A percentile compares a stretch with the other conserved stretches of the same genome.
Conservation (phyloP, 2,329 filamentous ascomycete genomes). For the Fonsecaea erecta region DNA sequence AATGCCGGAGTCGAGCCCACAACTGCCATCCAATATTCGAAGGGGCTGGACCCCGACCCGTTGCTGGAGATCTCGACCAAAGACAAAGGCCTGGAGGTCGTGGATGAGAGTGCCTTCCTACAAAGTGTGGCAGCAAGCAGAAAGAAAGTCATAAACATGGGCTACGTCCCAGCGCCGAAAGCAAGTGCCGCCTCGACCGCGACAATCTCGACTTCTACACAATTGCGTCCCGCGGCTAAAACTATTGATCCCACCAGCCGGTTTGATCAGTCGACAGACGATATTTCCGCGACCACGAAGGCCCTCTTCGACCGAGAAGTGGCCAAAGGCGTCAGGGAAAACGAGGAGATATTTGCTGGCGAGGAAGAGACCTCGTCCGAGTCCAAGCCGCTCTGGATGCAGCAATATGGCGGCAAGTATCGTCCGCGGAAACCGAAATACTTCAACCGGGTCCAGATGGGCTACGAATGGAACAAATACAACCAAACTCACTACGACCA, state of each 20-base stretch:
- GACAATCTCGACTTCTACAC: conserved; percentile 40
- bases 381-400: conserved; percentile 57
- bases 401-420: conserved; percentile 66
- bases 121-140: conserved; percentile 62
- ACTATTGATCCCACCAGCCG: conserved; percentile 41
- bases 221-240: conserved; percentile 18
- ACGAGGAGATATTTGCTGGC: conserved; percentile 92
- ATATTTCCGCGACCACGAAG: conserved; percentile 62
- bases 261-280: conserved; percentile 22
- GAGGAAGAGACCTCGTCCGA: conserved; percentile 71
- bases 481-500: conserved; percentile 99
- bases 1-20: conserved; percentile 43
- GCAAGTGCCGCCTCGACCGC: conserved; percentile 31
- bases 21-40: conserved; percentile 45
- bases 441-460: conserved; percentile 98
- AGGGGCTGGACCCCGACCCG: conserved; percentile 66
- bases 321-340: conserved; percentile 85
- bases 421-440: conserved; percentile 90
- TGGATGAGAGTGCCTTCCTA: conserved; percentile 62
- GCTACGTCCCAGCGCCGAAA: conserved; percentile 68
- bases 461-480: conserved; percentile 99
- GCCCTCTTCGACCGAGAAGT: conserved; percentile 91
- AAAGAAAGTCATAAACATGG: conserved; percentile 65
- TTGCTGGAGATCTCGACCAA: conserved; percentile 66
- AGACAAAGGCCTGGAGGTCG: conserved; percentile 64